Evolutionary conservation across 139 green algal genomes (phyloP), one percentile per base, ranked within the genome.

Genomic region (Tetratostichococcus sp.): DNA sequence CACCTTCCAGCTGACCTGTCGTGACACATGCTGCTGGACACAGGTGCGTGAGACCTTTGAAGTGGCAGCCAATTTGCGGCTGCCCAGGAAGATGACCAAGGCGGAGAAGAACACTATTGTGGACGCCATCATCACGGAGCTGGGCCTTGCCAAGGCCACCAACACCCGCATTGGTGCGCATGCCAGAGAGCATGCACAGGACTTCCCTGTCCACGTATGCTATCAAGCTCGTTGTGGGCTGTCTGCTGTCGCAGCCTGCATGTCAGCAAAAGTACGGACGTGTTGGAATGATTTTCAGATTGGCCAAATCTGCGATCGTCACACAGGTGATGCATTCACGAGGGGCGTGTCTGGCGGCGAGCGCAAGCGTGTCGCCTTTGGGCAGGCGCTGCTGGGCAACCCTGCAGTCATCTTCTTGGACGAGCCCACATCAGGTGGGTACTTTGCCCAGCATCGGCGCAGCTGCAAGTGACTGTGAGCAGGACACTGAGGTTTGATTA

Each of bases 381-480:
- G 82, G 14, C 70, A 86, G 31, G 82, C 88, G 58, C 74, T 91
- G 62, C 62, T 91, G 1, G 50, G 30, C 26, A 76, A 84, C 57
- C 79, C 86, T 0, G 62, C 25, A 26, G 73, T 91, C 6, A 66
- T 89, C 21, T 91, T 90, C 65, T 30, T 89, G 42, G 86, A 90
- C 50, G 86, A 90, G 59, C 86, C 86, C 22, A 90, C 86, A 16
- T 73, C 30, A 31, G 78, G 62, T 50, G 39, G 8, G 39, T 35
- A 14, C 28, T 6, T 30, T 50, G 39, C 39, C 8, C 39, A 50
- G 39, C 39, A 22, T 14, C 39, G 39, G 39, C 14, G 8, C 8
- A 22, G 39, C 39, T 50, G 39, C 39, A 6, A 50, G 39, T 11
- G 39, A 50, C 39, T 50, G 39, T 50, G 39, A n/a, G n/a, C n/a